phyloP scores from a whole-genome alignment of 179 eudicot genomes.

The Vitellaria paradoxa region DNA sequence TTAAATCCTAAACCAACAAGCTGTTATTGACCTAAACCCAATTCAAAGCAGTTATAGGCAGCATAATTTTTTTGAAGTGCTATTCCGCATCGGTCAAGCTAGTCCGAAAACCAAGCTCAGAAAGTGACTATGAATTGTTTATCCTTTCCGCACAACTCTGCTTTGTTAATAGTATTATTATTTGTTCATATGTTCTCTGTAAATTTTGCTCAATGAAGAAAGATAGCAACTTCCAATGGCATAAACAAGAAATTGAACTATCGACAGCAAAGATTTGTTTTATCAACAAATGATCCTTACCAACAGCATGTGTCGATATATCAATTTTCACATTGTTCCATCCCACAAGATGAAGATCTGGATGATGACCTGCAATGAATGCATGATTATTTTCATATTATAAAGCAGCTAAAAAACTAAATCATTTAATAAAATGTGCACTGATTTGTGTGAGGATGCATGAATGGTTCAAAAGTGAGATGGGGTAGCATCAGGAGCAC shows the following conservation, averaged over 20 bases:
- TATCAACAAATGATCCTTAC: constrained; percentile 33
- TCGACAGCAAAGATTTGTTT: neutral
- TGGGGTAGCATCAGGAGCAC: no score
- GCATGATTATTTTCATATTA: neutral
- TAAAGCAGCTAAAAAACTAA: neutral
- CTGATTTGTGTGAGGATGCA: neutral
- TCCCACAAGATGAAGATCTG: constrained; percentile 88
- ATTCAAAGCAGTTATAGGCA: no score
- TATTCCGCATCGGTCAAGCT: no score
- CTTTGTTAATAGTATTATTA: no score
- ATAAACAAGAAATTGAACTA: no score
- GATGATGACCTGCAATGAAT: constrained; percentile 76
- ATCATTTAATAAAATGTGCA: neutral
- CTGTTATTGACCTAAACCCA: no score
- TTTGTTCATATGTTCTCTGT: no score
- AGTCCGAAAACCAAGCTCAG: no score
- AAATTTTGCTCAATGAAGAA: neutral
- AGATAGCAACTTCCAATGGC: neutral
- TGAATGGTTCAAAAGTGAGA: neutral
- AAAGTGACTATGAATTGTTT: no score
- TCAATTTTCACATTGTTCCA: constrained; percentile 89
- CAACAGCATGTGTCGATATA: constrained; percentile 88
- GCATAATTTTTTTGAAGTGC: no score
- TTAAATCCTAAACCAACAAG: no score
- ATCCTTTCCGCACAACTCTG: no score